These are phyloP conservation scores for Haplosporangium gracile DNA, from an alignment of 192 early-diverging fungal species.

Conservation along the genomic window DNA sequence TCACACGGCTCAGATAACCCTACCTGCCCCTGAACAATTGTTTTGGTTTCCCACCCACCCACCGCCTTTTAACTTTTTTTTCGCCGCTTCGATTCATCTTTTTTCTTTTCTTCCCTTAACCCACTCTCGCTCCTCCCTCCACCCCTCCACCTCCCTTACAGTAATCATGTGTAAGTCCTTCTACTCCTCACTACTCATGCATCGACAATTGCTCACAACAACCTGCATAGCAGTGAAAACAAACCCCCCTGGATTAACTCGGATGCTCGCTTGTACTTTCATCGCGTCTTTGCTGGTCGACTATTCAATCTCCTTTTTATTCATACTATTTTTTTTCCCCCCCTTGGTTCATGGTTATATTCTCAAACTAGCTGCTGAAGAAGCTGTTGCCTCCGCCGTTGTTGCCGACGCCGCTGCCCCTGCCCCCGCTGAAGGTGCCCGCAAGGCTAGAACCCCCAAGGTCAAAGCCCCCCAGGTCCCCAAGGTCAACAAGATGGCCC, in stretches of 20 bases:
- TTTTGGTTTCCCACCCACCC: conserved; percentile 13
- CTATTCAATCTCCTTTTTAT: conserved; percentile 10
- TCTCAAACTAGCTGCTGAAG: conserved; percentile 66
- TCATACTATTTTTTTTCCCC: not conserved
- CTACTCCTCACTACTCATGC: not conserved
- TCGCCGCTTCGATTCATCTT: conserved; percentile 9
- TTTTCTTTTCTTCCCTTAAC: not conserved
- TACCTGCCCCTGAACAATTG: not conserved
- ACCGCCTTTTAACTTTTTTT: not conserved
- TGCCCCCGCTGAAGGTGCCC: conserved; percentile 67
- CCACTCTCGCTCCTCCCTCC: not conserved
- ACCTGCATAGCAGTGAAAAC: not conserved
- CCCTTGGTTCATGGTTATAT: not conserved
- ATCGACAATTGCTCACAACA: not conserved
- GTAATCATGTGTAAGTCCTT: conserved; percentile 10
- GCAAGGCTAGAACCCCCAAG: conserved; percentile 60
- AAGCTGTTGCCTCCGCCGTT: conserved; percentile 70
- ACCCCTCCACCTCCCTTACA: not conserved
- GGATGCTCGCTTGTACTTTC: not conserved
- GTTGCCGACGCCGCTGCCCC: conserved; percentile 61
- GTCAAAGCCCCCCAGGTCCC: conserved; percentile 53
- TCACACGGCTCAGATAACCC: not conserved
- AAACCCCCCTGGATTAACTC: not conserved
- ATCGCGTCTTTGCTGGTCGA: not conserved
- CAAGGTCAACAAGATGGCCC: conserved; percentile 61